These are phyloP conservation scores for Solanum etuberosum DNA, from an alignment of 257 asterid genomes.

Conservation along the genomic window DNA sequence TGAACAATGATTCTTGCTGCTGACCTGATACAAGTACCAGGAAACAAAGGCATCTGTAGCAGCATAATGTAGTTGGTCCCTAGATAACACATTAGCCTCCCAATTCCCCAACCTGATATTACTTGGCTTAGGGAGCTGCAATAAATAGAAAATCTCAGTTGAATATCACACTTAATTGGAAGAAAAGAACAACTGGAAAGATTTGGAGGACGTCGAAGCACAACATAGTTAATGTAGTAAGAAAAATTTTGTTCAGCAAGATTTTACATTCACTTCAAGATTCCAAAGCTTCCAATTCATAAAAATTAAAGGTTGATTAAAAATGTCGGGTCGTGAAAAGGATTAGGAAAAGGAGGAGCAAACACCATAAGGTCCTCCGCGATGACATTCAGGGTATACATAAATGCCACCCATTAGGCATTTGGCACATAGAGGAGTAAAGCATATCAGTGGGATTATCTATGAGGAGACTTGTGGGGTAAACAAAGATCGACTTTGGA, in stretches of 20 bases:
- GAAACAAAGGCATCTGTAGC: constrained; percentile 89
- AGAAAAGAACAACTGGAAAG: background rate
- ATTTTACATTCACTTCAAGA: background rate
- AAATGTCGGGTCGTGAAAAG: background rate
- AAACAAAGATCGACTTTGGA: background rate
- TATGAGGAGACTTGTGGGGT: background rate
- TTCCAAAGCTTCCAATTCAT: background rate
- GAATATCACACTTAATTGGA: background rate
- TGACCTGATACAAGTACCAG: constrained; percentile 80
- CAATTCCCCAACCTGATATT: constrained; percentile 74
- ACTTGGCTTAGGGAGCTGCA: constrained; percentile 81
- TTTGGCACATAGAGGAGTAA: background rate
- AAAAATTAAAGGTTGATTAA: background rate
- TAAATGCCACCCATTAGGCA: background rate
- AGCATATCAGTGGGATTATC: background rate
- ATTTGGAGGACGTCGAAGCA: background rate
- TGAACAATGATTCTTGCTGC: background rate
- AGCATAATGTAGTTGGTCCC: constrained; percentile 60
- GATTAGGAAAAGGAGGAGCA: background rate
- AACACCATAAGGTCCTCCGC: background rate
- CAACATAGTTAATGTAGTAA: background rate
- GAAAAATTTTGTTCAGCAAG: background rate
- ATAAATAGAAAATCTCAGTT: constrained; percentile 5
- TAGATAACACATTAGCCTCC: constrained; percentile 66
- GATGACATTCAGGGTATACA: background rate